phyloP scores from a whole-genome alignment of 805 yeast species.

The Candida silvicultrix region DNA sequence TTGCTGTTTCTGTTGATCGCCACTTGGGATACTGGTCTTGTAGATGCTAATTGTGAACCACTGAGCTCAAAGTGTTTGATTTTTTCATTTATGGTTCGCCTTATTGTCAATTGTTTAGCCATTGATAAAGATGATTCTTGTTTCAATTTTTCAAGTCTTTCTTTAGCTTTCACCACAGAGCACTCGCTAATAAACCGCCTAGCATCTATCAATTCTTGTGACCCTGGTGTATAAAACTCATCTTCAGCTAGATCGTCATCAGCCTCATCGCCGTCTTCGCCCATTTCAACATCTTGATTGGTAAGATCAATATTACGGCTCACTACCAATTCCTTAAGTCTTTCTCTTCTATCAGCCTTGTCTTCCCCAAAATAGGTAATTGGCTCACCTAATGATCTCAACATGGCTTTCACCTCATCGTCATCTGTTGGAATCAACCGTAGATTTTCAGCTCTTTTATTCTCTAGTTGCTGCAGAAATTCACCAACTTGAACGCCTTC shows the following conservation, averaged over 20 bases:
- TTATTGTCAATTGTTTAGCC: constrained; percentile 34
- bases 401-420: constrained; percentile 44
- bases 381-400: constrained; percentile 52
- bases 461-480: constrained; percentile 20
- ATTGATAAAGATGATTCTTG: constrained; percentile 28
- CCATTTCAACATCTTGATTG: constrained; percentile 5
- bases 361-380: constrained; percentile 54
- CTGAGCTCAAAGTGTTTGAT: constrained; percentile 34
- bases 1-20: constrained; percentile 34
- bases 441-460: constrained; percentile 20
- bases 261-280: constrained; percentile 26
- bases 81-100: constrained; percentile 35
- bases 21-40: constrained; percentile 62
- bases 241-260: constrained; percentile 48
- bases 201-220: constrained; percentile 40
- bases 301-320: constrained; percentile 24
- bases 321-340: constrained; percentile 43
- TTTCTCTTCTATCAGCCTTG: constrained; percentile 49
- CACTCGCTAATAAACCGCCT: constrained; percentile 45
- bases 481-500: constrained; percentile 23
- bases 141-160: constrained; percentile 32
- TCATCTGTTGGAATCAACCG: constrained; percentile 58
- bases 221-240: constrained; percentile 82
- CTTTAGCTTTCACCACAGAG: constrained; percentile 42
- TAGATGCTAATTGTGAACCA: constrained; percentile 69